Percentiles rank a stretch among this genome's conserved stretches.
Evolutionary conservation across 2,329 filamentous ascomycete species (phyloP).

Genomic region (Phaeoacremonium minimum): DNA sequence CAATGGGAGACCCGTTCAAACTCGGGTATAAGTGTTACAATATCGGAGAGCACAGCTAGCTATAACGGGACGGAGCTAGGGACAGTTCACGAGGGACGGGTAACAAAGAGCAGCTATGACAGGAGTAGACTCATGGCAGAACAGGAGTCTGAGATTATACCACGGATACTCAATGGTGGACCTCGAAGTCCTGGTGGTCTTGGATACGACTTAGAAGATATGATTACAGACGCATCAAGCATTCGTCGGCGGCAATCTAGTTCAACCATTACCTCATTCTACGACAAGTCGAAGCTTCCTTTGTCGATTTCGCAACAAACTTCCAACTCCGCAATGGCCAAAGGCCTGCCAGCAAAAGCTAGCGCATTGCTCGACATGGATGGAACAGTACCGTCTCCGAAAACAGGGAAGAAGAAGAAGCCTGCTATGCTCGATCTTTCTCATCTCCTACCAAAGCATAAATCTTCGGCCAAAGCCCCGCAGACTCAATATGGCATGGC

Average conservation of each 20-base stretch:
- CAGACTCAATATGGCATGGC: conserved; percentile 20
- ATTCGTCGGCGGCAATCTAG: conserved; percentile 45
- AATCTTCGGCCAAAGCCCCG: conserved; percentile 22
- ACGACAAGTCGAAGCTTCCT: conserved; percentile 52
- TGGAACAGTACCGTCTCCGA: conserved; percentile 18
- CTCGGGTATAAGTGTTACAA: conserved; percentile 37
- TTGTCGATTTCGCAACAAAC: conserved; percentile 57
- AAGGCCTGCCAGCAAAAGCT: conserved; percentile 45
- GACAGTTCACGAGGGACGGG: conserved; percentile 14
- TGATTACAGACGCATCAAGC: conserved; percentile 35
- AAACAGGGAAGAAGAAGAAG: conserved; percentile 36
- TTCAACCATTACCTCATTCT: conserved; percentile 53
- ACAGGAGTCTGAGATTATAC: conserved; percentile 42
- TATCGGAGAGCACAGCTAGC: conserved; percentile 35
- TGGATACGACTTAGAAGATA: conserved; percentile 14
- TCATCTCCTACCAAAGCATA: conserved; percentile 29
- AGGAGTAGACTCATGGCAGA: conserved; percentile 19
- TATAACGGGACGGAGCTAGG: conserved; percentile 20
- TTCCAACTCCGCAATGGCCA: conserved; percentile 54
- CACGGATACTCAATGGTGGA: conserved; percentile 21
- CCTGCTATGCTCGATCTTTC: conserved; percentile 46
- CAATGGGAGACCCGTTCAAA: conserved; percentile 39
- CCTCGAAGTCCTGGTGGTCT: conserved; percentile 13
- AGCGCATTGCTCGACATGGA: conserved; percentile 42
- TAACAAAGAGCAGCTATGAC: conserved; percentile 3